Evolutionary conservation across 2,329 filamentous ascomycete genomes (phyloP), one percentile per base, ranked within the genome.

Genomic region (Cadophora malorum): DNA sequence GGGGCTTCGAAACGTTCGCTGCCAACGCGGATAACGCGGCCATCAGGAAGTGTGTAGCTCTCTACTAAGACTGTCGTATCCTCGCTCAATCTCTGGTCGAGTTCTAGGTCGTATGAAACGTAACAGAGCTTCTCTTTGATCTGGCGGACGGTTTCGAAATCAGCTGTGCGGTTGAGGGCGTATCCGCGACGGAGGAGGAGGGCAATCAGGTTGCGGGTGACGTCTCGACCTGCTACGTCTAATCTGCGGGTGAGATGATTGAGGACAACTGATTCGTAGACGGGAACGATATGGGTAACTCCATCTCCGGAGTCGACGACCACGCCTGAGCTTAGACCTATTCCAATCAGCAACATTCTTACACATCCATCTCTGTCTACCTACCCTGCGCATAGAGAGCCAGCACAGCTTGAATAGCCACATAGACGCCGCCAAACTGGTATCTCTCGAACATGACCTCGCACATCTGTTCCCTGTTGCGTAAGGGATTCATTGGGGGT

Each of bases 91-190:
- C 92, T 90, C 83, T 98, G 94, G 84, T 99, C 96, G 65, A 99
- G 86, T 81, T 97, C 94, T 67, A 99, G 88, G 80, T 99, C 96
- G 84, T 98, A 99, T 14, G 94, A 97, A 67, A 99, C 95, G 80
- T 99, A 99, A 86, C 96, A 98, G 63, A 99, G 91, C 86, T 99
- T 99, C 86, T 99, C 96, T 84, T 99, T 99, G 84, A 99, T 98
- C 81, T 98, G 95, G 70, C 96, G 92, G 66, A 99, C 96, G 4
- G 96, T 99, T 82, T 99, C 96, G 80, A 99, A 99, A 80, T 99
- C 96, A 79, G 96, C 96, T 14, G 96, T 99, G 79, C 96, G 90
- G 88, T 99, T 99, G 71, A 99, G 89, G 45, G 96, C 94, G 80
- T 99, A 99, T 55, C 96, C 96, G 74, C 96, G 90, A 77, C 96